A percentile compares a stretch with the other conserved stretches of the same genome.
These are phyloP conservation scores for Plantago elongata DNA, from an alignment of 257 asterid species.

Conservation along the genomic window DNA sequence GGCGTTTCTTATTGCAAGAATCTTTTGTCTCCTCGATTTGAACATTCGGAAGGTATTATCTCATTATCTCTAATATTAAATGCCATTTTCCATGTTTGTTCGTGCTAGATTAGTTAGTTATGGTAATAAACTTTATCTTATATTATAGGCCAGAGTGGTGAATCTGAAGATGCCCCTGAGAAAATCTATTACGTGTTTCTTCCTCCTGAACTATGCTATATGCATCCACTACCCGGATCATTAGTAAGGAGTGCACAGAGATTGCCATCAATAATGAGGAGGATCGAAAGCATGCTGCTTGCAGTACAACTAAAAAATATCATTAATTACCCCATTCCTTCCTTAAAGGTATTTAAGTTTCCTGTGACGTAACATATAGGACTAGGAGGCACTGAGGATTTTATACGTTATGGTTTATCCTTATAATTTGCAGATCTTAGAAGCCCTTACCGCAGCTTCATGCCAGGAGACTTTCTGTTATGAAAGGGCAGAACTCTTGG, in stretches of 20 bases:
- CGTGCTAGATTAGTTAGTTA: conserved; percentile 17
- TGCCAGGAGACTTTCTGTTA: conserved; percentile 98
- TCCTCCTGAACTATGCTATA: conserved; percentile 94
- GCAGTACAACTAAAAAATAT: conserved; percentile 86
- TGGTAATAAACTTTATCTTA: conserved; percentile 18
- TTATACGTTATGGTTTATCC: conserved; percentile 22
- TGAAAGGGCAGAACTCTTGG: conserved; percentile 93
- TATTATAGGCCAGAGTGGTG: conserved; percentile 53
- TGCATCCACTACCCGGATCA: conserved; percentile 92
- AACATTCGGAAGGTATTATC: conserved; percentile 73
- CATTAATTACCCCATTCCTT: conserved; percentile 70
- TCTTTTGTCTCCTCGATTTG: conserved; percentile 90
- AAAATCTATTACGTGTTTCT: conserved; percentile 94
- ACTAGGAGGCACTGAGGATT: neutral
- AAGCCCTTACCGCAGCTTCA: conserved; percentile 95
- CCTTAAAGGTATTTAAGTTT: conserved; percentile 53
- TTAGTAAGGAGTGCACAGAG: conserved; percentile 96
- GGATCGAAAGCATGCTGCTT: conserved; percentile 92
- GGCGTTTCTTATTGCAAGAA: conserved; percentile 99
- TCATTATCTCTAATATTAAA: conserved; percentile 19
- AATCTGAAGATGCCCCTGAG: conserved; percentile 66
- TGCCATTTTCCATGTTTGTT: conserved; percentile 17
- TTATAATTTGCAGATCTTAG: conserved; percentile 58
- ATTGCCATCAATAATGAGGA: conserved; percentile 92
- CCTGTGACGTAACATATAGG: neutral